Percentiles rank a stretch among this genome's conserved stretches.
Conservation (phyloP, 208 protist species). For the Herpetomonas muscarum region DNA sequence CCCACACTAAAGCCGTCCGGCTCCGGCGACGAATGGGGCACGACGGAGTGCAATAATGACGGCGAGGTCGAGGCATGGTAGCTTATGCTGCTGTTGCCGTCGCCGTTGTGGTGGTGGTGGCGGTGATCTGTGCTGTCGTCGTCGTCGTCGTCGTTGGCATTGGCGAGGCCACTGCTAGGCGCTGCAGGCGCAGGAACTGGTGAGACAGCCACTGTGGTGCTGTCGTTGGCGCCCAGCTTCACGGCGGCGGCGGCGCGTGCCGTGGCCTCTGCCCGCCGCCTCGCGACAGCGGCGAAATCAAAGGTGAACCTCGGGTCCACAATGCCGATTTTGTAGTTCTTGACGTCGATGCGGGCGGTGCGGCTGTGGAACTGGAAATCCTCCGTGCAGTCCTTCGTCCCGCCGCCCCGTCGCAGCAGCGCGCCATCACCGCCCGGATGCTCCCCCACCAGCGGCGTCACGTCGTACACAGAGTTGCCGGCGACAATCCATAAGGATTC, state of each 20-base stretch:
- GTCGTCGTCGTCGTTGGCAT: no score
- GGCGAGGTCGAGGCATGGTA: no score
- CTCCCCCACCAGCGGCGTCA: constrained; percentile 16
- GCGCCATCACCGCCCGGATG: constrained; percentile 26
- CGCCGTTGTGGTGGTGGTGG: no score
- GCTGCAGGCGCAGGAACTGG: no score
- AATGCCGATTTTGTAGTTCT: constrained; percentile 20
- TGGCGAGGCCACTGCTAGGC: no score
- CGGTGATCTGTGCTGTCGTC: no score
- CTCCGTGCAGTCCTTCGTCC: constrained; percentile 18
- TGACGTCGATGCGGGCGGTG: background rate
- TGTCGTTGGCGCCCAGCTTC: no score
- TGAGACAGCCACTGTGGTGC: no score
- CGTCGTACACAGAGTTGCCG: constrained; percentile 26
- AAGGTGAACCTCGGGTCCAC: background rate
- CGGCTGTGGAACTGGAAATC: constrained; percentile 23
- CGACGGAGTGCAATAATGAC: no score
- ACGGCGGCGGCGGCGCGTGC: background rate
- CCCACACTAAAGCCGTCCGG: no score
- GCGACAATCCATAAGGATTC: constrained; percentile 28
- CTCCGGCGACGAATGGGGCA: no score
- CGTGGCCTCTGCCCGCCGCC: background rate
- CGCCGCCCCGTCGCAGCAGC: constrained; percentile 21
- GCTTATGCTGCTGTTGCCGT: no score
- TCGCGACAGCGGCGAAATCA: background rate